Conservation (phyloP, 371 early-diverging fungal species). For the Rhizopus arrhizus region DNA sequence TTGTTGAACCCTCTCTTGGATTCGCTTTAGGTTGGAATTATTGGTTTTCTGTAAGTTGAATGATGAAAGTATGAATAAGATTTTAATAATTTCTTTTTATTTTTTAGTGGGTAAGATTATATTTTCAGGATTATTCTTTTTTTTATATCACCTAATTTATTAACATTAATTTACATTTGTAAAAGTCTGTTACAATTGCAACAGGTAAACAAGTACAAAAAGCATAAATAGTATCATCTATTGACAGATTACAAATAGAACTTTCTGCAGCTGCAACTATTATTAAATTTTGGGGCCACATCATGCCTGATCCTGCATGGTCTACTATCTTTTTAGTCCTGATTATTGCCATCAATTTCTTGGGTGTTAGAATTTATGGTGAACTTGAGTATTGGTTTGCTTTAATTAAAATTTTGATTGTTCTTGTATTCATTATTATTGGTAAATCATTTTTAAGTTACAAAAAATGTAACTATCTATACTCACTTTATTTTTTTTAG, state of each 20-base stretch:
- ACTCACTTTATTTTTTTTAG: conserved; percentile 36
- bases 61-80: neutral
- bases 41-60: conserved; percentile 46
- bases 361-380: conserved; percentile 68
- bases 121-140: neutral
- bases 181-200: conserved; percentile 41
- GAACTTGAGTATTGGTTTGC: conserved; percentile 81
- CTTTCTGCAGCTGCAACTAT: conserved; percentile 79
- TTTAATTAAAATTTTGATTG: conserved; percentile 68
- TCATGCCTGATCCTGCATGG: conserved; percentile 63
- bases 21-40: conserved; percentile 76
- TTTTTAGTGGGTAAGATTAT: conserved; percentile 39
- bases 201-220: conserved; percentile 24
- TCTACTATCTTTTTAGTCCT: conserved; percentile 56
- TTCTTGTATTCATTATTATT: conserved; percentile 71
- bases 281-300: conserved; percentile 74
- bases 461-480: neutral
- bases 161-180: neutral
- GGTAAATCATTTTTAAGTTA: conserved; percentile 33
- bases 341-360: conserved; percentile 60
- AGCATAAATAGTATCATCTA: neutral
- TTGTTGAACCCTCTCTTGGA: conserved; percentile 81
- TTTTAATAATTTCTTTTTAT: conserved; percentile 1
- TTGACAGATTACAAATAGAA: conserved; percentile 46
- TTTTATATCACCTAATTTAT: neutral